Evolutionary conservation across 305 asterid species (phyloP).

Genomic region (Rubia occidens): DNA sequence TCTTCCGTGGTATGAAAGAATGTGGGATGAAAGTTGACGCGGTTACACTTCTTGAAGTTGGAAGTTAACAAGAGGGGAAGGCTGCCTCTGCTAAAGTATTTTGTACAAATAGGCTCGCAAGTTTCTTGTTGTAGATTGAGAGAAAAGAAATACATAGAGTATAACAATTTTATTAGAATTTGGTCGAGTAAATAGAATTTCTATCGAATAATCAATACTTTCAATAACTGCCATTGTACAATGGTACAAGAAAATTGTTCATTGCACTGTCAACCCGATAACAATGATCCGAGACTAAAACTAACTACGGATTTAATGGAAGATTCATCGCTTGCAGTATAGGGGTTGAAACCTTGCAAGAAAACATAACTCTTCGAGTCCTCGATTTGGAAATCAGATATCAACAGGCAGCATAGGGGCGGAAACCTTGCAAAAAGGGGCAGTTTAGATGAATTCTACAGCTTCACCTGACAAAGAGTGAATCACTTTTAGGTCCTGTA

Average conservation of each 20-base stretch:
- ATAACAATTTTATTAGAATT: neutral
- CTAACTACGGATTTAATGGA: neutral
- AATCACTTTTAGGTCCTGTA: slow-evolving; percentile 12
- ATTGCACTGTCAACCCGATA: neutral
- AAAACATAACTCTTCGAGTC: neutral
- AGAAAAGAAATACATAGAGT: neutral
- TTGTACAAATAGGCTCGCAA: neutral
- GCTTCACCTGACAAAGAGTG: slow-evolving; percentile 21
- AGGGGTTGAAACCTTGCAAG: no score
- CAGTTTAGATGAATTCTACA: slow-evolving; percentile 1
- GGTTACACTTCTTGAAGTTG: slow-evolving; percentile 39
- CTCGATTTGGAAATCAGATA: neutral
- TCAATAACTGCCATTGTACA: neutral
- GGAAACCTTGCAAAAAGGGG: neutral
- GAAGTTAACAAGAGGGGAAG: no score
- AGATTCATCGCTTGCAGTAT: no score
- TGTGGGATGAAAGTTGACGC: slow-evolving; percentile 40
- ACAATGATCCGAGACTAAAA: neutral
- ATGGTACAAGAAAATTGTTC: neutral
- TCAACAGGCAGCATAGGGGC: neutral
- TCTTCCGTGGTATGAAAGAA: slow-evolving; percentile 39
- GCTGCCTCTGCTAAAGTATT: no score
- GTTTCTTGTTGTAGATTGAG: neutral
- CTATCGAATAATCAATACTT: neutral
- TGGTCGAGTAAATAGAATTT: neutral